Percentiles rank a stretch among this genome's conserved stretches.
Evolutionary conservation across 1,284 basidiomycete species (phyloP).

Genomic region (Irpex sp.): DNA sequence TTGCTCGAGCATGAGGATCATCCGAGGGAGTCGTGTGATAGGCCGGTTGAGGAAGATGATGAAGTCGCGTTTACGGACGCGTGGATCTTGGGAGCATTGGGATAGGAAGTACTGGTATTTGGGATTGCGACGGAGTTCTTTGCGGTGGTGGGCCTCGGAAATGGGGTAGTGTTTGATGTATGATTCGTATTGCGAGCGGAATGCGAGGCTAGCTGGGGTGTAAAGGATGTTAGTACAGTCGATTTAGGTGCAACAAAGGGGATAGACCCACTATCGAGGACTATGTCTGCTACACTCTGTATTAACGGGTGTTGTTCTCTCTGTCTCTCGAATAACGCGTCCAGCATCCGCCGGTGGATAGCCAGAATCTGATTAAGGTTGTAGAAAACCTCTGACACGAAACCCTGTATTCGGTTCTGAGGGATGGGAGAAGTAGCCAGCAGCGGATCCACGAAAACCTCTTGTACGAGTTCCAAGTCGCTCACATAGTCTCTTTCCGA

Average conservation of each 20-base stretch:
- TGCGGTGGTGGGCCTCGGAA: conserved; percentile 72
- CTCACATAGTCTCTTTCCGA: conserved; percentile 77
- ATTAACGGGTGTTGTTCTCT: conserved; percentile 77
- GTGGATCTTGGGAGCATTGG: conserved; percentile 57
- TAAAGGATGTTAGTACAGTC: not conserved
- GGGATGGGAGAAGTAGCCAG: conserved; percentile 51
- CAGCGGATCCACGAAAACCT: conserved; percentile 71
- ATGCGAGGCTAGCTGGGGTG: conserved; percentile 36
- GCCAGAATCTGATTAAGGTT: conserved; percentile 62
- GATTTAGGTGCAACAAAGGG: not conserved
- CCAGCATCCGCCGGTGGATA: conserved; percentile 67
- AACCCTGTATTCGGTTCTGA: conserved; percentile 45
- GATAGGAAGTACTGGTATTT: conserved; percentile 66
- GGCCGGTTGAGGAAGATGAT: conserved; percentile 80
- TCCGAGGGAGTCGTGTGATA: conserved; percentile 75
- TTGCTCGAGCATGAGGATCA: conserved; percentile 70
- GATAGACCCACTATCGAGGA: conserved; percentile 59
- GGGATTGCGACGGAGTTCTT: conserved; percentile 63
- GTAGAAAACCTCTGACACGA: conserved; percentile 72
- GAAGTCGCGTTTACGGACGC: conserved; percentile 73
- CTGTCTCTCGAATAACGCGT: conserved; percentile 66
- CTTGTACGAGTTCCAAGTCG: conserved; percentile 65
- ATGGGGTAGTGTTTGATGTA: conserved; percentile 86
- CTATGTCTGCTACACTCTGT: conserved; percentile 72
- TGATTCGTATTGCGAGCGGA: conserved; percentile 63